These are phyloP conservation scores for Colletotrichum graminicola DNA, from an alignment of 2,329 filamentous ascomycete genomes.

Conservation along the genomic window DNA sequence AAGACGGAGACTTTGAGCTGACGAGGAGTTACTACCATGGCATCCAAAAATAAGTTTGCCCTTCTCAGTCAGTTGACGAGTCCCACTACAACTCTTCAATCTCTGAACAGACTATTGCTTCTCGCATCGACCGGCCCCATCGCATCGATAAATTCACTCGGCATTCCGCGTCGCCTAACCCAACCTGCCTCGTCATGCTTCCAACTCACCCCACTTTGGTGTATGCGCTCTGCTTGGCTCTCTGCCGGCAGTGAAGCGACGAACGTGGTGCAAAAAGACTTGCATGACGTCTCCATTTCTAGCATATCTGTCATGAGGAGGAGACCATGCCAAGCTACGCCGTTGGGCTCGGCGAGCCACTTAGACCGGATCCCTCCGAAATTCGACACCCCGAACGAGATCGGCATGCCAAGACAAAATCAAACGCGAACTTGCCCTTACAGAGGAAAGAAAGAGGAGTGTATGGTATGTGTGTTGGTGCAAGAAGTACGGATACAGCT, in stretches of 20 bases:
- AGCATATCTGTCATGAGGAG: conserved; percentile 1
- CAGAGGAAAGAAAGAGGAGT: too few relatives aligned
- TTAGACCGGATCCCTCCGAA: conserved; percentile 10
- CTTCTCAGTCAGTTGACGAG: conserved; percentile 14
- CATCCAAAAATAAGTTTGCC: conserved; percentile 24
- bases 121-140: background rate
- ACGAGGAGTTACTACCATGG: background rate
- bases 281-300: conserved; percentile 34
- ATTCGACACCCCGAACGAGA: background rate
- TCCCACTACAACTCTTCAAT: conserved; percentile 17
- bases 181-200: background rate
- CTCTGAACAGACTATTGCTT: background rate
- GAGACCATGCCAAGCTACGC: conserved; percentile 29
- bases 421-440: conserved; percentile 6
- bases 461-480: too few relatives aligned
- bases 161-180: conserved; percentile 4
- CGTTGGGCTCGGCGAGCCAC: conserved; percentile 17
- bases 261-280: background rate
- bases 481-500: background rate
- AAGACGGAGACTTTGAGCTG: background rate
- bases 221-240: conserved; percentile 11
- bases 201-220: background rate
- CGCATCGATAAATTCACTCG: background rate
- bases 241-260: conserved; percentile 3
- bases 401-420: conserved; percentile 11